A percentile compares a stretch with the other conserved stretches of the same genome.
These are phyloP conservation scores for Trichophaea hybrida DNA, from an alignment of 2,329 filamentous ascomycete species.

Conservation along the genomic window DNA sequence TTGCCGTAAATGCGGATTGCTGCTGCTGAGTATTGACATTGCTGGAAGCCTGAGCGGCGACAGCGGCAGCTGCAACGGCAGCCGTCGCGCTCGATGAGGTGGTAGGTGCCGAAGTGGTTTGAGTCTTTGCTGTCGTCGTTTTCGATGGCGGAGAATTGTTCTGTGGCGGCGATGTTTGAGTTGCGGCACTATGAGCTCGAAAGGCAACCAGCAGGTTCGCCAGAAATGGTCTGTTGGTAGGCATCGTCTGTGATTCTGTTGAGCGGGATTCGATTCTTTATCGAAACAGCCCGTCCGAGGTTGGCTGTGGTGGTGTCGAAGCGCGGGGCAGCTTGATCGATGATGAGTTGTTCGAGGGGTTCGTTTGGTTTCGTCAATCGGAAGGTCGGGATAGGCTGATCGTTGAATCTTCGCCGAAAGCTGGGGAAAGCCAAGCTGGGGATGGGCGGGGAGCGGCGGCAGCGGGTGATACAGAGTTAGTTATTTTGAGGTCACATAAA, in stretches of 20 bases:
- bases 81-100: constrained; percentile 20
- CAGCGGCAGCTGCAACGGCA: constrained; percentile 12
- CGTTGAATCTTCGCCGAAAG: no score
- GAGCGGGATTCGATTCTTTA: neutral
- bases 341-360: no score
- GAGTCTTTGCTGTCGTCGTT: constrained; percentile 25
- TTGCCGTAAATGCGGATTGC: constrained; percentile 15
- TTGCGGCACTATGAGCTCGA: constrained; percentile 46
- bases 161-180: constrained; percentile 39
- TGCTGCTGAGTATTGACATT: constrained; percentile 20
- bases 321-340: neutral
- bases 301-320: neutral
- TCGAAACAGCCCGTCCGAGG: no score
- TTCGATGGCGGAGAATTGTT: constrained; percentile 22
- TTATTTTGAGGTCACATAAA: no score
- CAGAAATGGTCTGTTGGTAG: constrained; percentile 51
- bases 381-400: no score
- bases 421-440: no score
- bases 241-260: constrained; percentile 34
- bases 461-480: no score
- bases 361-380: no score
- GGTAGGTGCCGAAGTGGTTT: constrained; percentile 31
- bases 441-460: no score
- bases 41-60: constrained; percentile 12
- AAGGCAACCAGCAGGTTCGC: constrained; percentile 54